Base-by-base conservation (phyloP, 495 filamentous ascomycete species). In the Hypoxylon trugodes region DNA sequence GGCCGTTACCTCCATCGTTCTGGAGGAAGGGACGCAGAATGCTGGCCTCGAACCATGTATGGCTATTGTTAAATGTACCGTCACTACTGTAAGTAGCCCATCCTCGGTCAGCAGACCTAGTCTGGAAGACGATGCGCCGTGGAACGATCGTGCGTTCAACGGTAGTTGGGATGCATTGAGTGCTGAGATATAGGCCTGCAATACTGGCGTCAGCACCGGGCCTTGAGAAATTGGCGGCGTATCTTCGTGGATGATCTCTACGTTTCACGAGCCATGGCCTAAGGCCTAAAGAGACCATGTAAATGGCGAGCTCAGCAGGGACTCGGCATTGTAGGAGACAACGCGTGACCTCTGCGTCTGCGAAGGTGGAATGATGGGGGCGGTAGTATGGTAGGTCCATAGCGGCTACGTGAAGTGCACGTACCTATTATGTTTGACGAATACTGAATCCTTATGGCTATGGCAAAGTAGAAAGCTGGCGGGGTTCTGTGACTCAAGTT, bases 21-120 rank as follows among this genome's bases (percentile, higher is more conserved):
- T n/a, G n/a, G 40, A n/a, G 28, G 8, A 24, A 16, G 15, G 56
- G 62, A 19, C 62, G 56, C 4, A 66, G 56, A 24, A 66, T 66
- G 33, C 62, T 66, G 13, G 55, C 56, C 5, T 65, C 61, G 61
- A 49, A 65, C 55, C 56, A 54, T 13, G 62, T 51, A 24, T 66
- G 56, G 35, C 50, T 56, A 10, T 61, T 56, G 13, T 32, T 2
- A 22, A 52, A 59, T 9, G 38, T 46, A n/a, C 47, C 53, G 0
- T 65, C 2, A 6, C 61, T 54, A 21, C 54, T 54, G 22, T 1
- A 7, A 16, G 32, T 26, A 18, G 54, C 47, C 47, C 47, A 65
- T 21, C 61, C 53, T 43, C 52, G 45, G 22, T 65, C 54, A 12
- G 62, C 43, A 1, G 56, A 16, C 35, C 18, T 49, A 13, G 46